These are phyloP conservation scores for Teratosphaeria pseudoeucalypti DNA, from an alignment of 2,329 filamentous ascomycete genomes.

Conservation along the genomic window DNA sequence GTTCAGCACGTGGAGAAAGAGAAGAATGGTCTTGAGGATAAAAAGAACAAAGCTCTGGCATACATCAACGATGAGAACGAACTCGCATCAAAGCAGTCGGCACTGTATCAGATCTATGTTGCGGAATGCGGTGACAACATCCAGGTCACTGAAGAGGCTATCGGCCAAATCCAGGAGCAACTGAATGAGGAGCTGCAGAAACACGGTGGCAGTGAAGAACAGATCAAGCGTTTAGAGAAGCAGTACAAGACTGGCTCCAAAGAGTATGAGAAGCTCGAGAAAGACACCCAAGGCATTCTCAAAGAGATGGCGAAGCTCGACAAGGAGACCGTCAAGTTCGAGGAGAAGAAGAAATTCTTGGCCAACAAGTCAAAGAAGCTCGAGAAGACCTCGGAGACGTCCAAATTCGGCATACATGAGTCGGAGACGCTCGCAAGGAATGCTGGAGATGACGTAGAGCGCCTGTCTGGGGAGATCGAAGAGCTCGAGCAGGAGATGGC, in stretches of 20 bases:
- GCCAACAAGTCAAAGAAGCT: conserved; percentile 86
- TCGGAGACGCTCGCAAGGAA: conserved; percentile 69
- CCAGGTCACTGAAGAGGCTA: conserved; percentile 77
- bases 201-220: conserved; percentile 77
- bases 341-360: conserved; percentile 95
- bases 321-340: conserved; percentile 92
- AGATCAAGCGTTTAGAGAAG: conserved; percentile 82
- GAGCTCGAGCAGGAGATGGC: conserved; percentile 67
- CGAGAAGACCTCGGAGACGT: conserved; percentile 73
- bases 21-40: conserved; percentile 83
- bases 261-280: conserved; percentile 72
- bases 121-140: conserved; percentile 83
- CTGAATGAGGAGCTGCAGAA: conserved; percentile 82
- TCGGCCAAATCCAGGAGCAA: conserved; percentile 78
- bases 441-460: conserved; percentile 67
- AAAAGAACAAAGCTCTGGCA: conserved; percentile 87
- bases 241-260: conserved; percentile 73
- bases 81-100: conserved; percentile 75
- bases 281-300: conserved; percentile 63
- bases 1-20: conserved; percentile 98
- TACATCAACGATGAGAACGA: conserved; percentile 92
- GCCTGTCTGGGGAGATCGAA: conserved; percentile 61
- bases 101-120: conserved; percentile 85
- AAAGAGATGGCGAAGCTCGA: conserved; percentile 91
- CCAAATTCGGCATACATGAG: conserved; percentile 63